Conservation (phyloP, 1,139 yeast species). For the Hansenula sp. region DNA sequence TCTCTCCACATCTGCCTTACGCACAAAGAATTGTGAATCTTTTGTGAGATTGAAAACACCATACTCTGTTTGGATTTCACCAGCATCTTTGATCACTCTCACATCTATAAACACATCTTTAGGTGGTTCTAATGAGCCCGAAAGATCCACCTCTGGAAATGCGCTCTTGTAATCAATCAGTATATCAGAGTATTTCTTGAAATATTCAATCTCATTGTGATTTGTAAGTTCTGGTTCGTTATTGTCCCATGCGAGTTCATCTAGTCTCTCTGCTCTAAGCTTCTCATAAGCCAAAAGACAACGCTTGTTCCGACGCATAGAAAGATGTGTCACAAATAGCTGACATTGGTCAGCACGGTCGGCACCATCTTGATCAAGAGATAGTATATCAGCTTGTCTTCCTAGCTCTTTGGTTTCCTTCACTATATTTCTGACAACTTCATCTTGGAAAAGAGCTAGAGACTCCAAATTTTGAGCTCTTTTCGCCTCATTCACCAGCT, state of each 20-base stretch:
- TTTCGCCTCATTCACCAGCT: slow-evolving; percentile 80
- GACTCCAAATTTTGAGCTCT: slow-evolving; percentile 64
- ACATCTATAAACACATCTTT: slow-evolving; percentile 89
- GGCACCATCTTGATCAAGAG: slow-evolving; percentile 25
- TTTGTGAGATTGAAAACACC: slow-evolving; percentile 95
- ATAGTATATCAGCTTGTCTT: slow-evolving; percentile 31
- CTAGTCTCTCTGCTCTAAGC: slow-evolving; percentile 63
- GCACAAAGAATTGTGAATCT: slow-evolving; percentile 89
- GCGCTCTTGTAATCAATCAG: slow-evolving; percentile 73
- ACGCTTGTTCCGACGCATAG: slow-evolving; percentile 83
- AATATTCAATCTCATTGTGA: slow-evolving; percentile 78
- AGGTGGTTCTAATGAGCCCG: slow-evolving; percentile 89
- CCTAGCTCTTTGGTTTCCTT: slow-evolving; percentile 58
- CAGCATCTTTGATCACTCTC: slow-evolving; percentile 88
- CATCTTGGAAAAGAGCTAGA: slow-evolving; percentile 72
- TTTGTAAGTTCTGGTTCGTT: slow-evolving; percentile 24
- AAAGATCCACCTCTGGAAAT: slow-evolving; percentile 80
- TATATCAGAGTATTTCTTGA: slow-evolving; percentile 64
- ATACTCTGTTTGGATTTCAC: slow-evolving; percentile 95
- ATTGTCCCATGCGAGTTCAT: slow-evolving; percentile 66
- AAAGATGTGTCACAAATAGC: slow-evolving; percentile 72
- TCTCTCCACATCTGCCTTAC: slow-evolving; percentile 91
- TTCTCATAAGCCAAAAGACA: slow-evolving; percentile 82
- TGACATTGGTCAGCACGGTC: slow-evolving; percentile 61
- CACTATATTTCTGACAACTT: slow-evolving; percentile 55